phyloP scores from a whole-genome alignment of 1,284 basidiomycete species.

The Cutaneotrichosporon sp. region DNA sequence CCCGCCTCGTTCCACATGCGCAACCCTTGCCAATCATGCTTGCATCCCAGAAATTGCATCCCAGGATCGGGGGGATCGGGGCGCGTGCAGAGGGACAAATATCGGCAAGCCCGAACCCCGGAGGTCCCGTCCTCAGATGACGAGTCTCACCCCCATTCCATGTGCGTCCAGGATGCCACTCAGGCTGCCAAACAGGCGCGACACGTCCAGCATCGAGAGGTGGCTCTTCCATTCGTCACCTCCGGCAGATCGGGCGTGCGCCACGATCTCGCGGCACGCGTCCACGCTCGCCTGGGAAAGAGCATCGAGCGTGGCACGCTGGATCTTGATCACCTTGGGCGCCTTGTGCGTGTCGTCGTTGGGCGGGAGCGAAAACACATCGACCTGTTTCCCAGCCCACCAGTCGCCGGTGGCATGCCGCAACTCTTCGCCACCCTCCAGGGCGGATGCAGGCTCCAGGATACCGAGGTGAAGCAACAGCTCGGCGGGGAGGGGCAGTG shows the following conservation, averaged over 20 bases:
- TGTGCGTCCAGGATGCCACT: slow-evolving; percentile 16
- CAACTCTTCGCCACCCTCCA: slow-evolving; percentile 10
- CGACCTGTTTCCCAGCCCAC: slow-evolving; percentile 20
- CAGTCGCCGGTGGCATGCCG: slow-evolving; percentile 15
- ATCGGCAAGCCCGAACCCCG: not conserved
- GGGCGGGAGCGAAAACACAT: slow-evolving; percentile 2
- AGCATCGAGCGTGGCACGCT: slow-evolving; percentile 2
- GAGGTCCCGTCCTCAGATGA: slow-evolving; percentile 2
- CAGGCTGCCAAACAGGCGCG: slow-evolving; percentile 14
- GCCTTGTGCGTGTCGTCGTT: not conserved
- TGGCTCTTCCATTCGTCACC: slow-evolving; percentile 9
- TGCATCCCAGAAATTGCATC: not conserved
- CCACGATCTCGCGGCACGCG: slow-evolving; percentile 22
- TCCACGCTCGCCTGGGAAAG: slow-evolving; percentile 18
- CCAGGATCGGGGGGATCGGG: not conserved
- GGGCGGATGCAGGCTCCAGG: slow-evolving; percentile 10
- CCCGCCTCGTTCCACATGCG: no score
- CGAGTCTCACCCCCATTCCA: slow-evolving; percentile 13
- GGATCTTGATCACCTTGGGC: slow-evolving; percentile 14
- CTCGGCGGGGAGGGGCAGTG: slow-evolving; percentile 31
- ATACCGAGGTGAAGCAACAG: slow-evolving; percentile 30
- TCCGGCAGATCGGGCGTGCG: slow-evolving; percentile 6
- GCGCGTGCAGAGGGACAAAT: not conserved
- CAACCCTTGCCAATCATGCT: not conserved
- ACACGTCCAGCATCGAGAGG: slow-evolving; percentile 15